Percentiles rank a stretch among this genome's conserved stretches.
phyloP scores from a whole-genome alignment of 1,284 basidiomycete species.

The Xanthoconium separans region DNA sequence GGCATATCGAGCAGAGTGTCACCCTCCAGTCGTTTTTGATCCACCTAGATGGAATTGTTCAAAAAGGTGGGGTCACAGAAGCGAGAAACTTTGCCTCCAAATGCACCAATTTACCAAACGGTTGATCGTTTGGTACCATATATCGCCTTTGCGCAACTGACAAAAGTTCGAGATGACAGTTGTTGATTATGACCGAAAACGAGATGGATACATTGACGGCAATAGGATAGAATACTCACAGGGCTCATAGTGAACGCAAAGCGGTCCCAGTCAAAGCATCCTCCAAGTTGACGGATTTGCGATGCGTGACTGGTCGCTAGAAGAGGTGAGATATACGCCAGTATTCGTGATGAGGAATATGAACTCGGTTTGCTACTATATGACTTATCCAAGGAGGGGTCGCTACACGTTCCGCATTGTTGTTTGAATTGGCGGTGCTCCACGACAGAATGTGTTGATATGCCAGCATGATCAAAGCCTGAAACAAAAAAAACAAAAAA shows the following conservation, averaged over 20 bases:
- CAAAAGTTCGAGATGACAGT: constrained; percentile 95
- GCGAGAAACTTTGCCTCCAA: constrained; percentile 65
- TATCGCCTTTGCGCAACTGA: constrained; percentile 87
- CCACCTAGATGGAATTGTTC: constrained; percentile 57
- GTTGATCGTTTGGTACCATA: constrained; percentile 95
- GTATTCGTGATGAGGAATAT: constrained; percentile 25
- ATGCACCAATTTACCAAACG: constrained; percentile 99
- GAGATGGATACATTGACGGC: neutral
- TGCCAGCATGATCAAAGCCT: constrained; percentile 98
- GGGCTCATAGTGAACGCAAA: constrained; percentile 97
- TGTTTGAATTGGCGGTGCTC: constrained; percentile 90
- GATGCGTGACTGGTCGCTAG: constrained; percentile 87
- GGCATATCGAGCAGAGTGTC: constrained; percentile 89
- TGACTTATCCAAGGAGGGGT: constrained; percentile 89
- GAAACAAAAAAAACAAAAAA: constrained; percentile 95
- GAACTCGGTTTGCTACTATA: constrained; percentile 96
- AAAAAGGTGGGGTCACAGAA: neutral
- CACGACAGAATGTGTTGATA: constrained; percentile 98
- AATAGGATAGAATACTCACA: constrained; percentile 42
- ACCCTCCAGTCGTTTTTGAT: constrained; percentile 90
- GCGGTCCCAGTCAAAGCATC: constrained; percentile 90
- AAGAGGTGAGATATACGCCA: constrained; percentile 9
- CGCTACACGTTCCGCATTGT: constrained; percentile 84
- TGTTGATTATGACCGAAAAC: constrained; percentile 64
- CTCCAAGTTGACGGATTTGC: constrained; percentile 89